Percentiles rank a stretch among this genome's conserved stretches.
These are phyloP conservation scores for Gossypium gossypioides DNA, from an alignment of 441 rosid species.

Conservation along the genomic window DNA sequence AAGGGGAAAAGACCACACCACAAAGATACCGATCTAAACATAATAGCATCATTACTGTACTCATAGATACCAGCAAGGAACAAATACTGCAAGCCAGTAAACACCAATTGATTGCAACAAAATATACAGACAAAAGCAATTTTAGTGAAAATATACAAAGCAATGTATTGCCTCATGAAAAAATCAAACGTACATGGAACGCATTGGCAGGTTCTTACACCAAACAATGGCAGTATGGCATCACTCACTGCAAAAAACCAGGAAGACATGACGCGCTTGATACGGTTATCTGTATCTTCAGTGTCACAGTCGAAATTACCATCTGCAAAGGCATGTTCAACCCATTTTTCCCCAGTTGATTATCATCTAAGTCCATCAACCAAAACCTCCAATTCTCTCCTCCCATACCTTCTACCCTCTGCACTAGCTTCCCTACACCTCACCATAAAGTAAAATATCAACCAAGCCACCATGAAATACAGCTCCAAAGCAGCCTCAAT, in stretches of 20 bases:
- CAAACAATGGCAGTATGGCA: conserved; percentile 30
- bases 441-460: conserved; percentile 64
- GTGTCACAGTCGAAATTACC: conserved; percentile 17
- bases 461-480: conserved; percentile 82
- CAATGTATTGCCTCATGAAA: conserved; percentile 32
- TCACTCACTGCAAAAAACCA: conserved; percentile 24
- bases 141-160: conserved; percentile 45
- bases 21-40: neutral
- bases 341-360: conserved; percentile 10
- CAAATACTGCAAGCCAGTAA: conserved; percentile 20
- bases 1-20: neutral
- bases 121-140: conserved; percentile 45
- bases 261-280: conserved; percentile 25
- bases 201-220: conserved; percentile 19
- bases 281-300: conserved; percentile 20
- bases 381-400: conserved; percentile 72
- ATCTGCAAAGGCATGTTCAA: conserved; percentile 17
- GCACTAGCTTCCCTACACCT: conserved; percentile 59
- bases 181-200: conserved; percentile 28
- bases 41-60: conserved; percentile 13
- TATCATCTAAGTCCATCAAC: conserved; percentile 63
- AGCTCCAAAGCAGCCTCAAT: conserved; percentile 72
- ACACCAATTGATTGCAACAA: conserved; percentile 36
- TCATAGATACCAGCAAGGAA: conserved; percentile 20
- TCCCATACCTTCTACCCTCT: conserved; percentile 62